Evolutionary conservation across 2,329 filamentous ascomycete species (phyloP), one percentile per base, ranked within the genome.

Genomic region (Trichoderma koningiopsis): DNA sequence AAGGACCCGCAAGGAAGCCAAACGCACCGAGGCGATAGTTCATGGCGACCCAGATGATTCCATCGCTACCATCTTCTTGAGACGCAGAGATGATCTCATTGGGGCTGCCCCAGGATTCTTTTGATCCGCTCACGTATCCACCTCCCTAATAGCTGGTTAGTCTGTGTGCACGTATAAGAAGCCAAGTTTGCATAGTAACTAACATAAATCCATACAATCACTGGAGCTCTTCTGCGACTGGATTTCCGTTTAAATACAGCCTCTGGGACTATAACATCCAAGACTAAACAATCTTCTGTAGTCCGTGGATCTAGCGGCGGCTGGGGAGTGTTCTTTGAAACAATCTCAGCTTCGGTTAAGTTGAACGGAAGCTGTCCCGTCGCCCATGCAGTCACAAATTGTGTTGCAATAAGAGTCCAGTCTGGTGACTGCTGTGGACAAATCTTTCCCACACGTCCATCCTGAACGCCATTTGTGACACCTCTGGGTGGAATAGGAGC

Each of bases 1-100:
- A 79, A 43, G 86, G 82, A 58, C 86, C 84, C 0, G 86, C 83
- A 7, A 90, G 80, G 70, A 89, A 90, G 0, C 88, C 88, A 72
- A 85, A 86, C 0, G 85, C 77, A 0, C 87, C 87, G 6, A 90
- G 84, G 8, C 88, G 83, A 73, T 88, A 88, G 75, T 87, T 86
- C 40, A 62, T 62, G n/a, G 59, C 59, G 13, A 33, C 43, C 40
- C 40, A 52, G 5, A 61, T 22, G 5, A 61, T 33, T 1, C 40
- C 40, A 52, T 61, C 27, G 7, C 37, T 49, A 3, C 40, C 59
- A 2, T 49, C 40, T 10, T 49, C 27, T 16, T 61, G 59, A 10
- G 40, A 61, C 14, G 40, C 40, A 11, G 59, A 16, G 40, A 49
- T 61, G 13, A 49, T 49, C 1, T 24, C 14, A 31, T 61, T 61